Evolutionary conservation across 495 filamentous ascomycete genomes (phyloP).

Genomic region (Podospora australis): DNA sequence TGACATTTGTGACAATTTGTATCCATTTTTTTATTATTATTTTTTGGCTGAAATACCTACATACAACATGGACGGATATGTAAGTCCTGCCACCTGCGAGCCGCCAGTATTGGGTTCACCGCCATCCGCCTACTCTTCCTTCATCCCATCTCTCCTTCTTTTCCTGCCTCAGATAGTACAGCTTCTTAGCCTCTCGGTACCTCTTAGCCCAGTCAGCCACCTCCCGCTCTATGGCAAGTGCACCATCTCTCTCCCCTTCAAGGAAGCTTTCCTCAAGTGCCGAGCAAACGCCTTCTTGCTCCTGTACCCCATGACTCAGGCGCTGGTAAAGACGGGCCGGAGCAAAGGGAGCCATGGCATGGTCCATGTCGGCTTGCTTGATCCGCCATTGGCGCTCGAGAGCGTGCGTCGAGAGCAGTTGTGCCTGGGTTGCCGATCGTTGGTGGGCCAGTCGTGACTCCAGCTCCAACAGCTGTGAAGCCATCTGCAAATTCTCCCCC

Average conservation of each 20-base stretch:
- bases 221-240: slow-evolving; percentile 63
- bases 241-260: slow-evolving; percentile 38
- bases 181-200: slow-evolving; percentile 67
- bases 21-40: no score
- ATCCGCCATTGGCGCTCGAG: slow-evolving; percentile 86
- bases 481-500: slow-evolving; percentile 58
- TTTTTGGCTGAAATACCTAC: no score
- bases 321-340: slow-evolving; percentile 77
- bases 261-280: slow-evolving; percentile 89
- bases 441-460: slow-evolving; percentile 56
- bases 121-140: slow-evolving; percentile 86
- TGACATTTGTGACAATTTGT: no score
- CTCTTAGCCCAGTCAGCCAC: slow-evolving; percentile 74
- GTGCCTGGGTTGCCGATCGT: slow-evolving; percentile 64
- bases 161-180: slow-evolving; percentile 69
- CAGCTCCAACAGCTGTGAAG: slow-evolving; percentile 51
- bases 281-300: slow-evolving; percentile 75
- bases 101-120: no score
- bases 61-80: no score
- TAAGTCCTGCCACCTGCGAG: no score
- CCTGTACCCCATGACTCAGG: slow-evolving; percentile 63
- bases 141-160: slow-evolving; percentile 91
- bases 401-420: slow-evolving; percentile 74
- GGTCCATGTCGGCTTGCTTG: slow-evolving; percentile 84
- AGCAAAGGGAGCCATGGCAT: slow-evolving; percentile 74